A percentile compares a stretch with the other conserved stretches of the same genome.
Conservation (phyloP, 2,329 filamentous ascomycete species). For the Pestalotiopsis sp. region DNA sequence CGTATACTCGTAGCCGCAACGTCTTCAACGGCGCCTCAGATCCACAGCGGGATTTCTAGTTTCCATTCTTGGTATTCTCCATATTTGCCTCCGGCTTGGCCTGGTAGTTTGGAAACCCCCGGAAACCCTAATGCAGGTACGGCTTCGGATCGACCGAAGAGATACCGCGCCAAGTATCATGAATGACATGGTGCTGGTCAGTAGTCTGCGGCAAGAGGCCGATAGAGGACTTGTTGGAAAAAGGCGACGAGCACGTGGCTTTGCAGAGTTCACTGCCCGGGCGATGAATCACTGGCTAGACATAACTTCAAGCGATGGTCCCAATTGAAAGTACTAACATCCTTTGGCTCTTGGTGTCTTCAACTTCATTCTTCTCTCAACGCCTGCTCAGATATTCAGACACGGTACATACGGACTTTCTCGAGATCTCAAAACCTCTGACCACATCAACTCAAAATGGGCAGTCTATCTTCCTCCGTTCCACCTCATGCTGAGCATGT, state of each 20-base stretch:
- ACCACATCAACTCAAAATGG: not conserved
- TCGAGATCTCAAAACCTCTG: not conserved
- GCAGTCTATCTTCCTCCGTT: not conserved
- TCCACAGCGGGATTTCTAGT: not conserved
- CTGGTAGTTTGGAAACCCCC: not conserved
- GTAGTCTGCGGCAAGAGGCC: not conserved
- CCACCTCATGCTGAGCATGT: constrained; percentile 18
- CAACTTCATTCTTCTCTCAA: not conserved
- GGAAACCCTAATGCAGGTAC: not conserved
- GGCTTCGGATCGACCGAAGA: not conserved
- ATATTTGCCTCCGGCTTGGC: not conserved
- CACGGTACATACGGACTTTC: not conserved
- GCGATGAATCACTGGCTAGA: not conserved
- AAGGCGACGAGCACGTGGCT: not conserved
- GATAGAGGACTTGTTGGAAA: not conserved
- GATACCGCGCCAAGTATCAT: not conserved
- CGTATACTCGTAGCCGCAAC: not conserved
- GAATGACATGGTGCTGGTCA: not conserved
- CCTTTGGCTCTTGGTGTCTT: not conserved
- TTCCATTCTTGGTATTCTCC: not conserved
- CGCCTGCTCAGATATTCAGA: not conserved
- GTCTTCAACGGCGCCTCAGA: not conserved
- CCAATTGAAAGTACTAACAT: not conserved
- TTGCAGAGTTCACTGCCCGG: not conserved
- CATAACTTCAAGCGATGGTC: not conserved